phyloP scores from a whole-genome alignment of 768 basidiomycete genomes.

The Suillus hirtellus region DNA sequence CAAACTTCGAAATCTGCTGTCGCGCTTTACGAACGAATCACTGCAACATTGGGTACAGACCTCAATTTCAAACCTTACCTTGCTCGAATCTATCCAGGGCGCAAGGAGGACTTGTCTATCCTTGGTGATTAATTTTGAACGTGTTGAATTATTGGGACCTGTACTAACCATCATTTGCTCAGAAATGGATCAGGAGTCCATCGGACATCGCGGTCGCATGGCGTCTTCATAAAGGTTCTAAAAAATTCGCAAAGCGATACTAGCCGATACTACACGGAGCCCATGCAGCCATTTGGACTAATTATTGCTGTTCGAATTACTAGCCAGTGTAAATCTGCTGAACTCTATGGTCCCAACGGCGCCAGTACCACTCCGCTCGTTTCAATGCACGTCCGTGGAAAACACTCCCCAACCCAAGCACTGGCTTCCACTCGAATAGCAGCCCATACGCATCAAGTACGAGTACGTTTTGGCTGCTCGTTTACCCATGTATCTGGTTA shows the following conservation, averaged over 20 bases:
- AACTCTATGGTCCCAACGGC: neutral
- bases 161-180: neutral
- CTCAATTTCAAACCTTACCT: too few species aligned
- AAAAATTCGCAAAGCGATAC: neutral
- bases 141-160: neutral
- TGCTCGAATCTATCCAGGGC: neutral
- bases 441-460: too few species aligned
- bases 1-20: neutral
- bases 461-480: too few species aligned
- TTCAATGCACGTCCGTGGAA: neutral
- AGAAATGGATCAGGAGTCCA: constrained; percentile 1
- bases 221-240: neutral
- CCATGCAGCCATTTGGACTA: too few species aligned
- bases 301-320: neutral
- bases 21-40: neutral
- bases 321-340: neutral
- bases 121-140: constrained; percentile 20
- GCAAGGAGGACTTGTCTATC: neutral
- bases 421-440: too few species aligned
- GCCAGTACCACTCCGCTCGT: neutral
- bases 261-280: neutral
- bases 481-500: too few species aligned
- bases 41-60: neutral
- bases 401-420: neutral
- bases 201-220: neutral